Percentiles rank a stretch among this genome's conserved stretches.
These are phyloP conservation scores for Silybum marianum DNA, from an alignment of 129 eudicot species.

Conservation along the genomic window DNA sequence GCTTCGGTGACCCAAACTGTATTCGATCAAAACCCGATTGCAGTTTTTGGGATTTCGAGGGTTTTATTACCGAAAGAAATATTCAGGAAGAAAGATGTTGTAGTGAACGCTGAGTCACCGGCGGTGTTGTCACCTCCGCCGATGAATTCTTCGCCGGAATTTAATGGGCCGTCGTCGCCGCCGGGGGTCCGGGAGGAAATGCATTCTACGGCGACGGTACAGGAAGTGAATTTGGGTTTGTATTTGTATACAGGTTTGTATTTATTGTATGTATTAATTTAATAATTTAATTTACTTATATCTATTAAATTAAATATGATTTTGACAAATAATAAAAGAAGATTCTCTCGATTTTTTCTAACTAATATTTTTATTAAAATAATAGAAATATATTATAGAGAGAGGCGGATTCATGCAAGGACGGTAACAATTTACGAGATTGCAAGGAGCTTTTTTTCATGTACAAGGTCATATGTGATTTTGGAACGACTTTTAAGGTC, in stretches of 20 bases:
- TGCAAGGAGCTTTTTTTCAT: no score
- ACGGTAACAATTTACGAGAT: no score
- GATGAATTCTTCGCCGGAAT: slow-evolving; percentile 30
- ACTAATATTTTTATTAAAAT: no score
- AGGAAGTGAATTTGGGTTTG: slow-evolving; percentile 26
- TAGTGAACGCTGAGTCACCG: slow-evolving; percentile 41
- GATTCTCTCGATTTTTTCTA: no score
- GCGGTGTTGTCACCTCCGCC: slow-evolving; percentile 35
- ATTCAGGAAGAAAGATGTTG: slow-evolving; percentile 52
- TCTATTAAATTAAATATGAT: no score
- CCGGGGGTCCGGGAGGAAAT: slow-evolving; percentile 46
- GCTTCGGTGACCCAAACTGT: slow-evolving; percentile 83
- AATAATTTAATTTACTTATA: no score
- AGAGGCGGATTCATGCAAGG: no score
- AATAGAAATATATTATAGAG: no score
- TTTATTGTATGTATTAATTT: slow-evolving; percentile 35
- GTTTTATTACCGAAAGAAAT: slow-evolving; percentile 78
- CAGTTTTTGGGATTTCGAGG: slow-evolving; percentile 80
- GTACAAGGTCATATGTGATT: no score
- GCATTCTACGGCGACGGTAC: slow-evolving; percentile 29
- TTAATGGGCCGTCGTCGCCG: slow-evolving; percentile 52
- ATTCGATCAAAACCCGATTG: slow-evolving; percentile 89
- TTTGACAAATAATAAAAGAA: background rate
- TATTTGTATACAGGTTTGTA: slow-evolving; percentile 47
- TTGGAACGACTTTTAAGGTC: no score